Evolutionary conservation across 805 yeast genomes (phyloP).

Genomic region (Nakazawaea populi): DNA sequence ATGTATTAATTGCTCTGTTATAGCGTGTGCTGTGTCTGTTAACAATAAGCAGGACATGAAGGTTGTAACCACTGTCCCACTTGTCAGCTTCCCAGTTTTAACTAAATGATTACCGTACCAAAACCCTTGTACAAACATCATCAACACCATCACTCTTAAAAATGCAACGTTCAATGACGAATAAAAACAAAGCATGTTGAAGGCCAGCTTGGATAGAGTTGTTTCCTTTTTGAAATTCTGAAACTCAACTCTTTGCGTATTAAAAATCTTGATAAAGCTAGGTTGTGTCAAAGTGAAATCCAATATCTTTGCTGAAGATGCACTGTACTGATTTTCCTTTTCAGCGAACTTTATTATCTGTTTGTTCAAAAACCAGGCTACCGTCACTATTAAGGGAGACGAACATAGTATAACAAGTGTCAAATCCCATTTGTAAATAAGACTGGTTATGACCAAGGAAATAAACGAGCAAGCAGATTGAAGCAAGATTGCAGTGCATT

Average conservation of each 20-base stretch:
- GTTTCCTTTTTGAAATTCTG: conserved; percentile 31
- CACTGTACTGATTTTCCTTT: conserved; percentile 50
- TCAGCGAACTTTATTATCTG: conserved; percentile 43
- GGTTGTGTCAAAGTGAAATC: conserved; percentile 68
- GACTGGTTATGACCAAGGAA: conserved; percentile 56
- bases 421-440: conserved; percentile 79
- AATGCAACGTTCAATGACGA: conserved; percentile 51
- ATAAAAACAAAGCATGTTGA: conserved; percentile 37
- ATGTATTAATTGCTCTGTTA: conserved; percentile 51
- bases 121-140: conserved; percentile 86
- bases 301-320: conserved; percentile 52
- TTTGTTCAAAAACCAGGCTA: conserved; percentile 45
- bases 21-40: conserved; percentile 51
- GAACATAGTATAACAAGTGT: conserved; percentile 73
- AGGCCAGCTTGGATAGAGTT: conserved; percentile 28
- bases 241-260: conserved; percentile 50
- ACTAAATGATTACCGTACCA: conserved; percentile 84
- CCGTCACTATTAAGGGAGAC: conserved; percentile 56
- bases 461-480: conserved; percentile 48
- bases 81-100: conserved; percentile 35
- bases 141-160: conserved; percentile 49
- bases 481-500: conserved; percentile 51
- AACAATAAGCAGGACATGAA: conserved; percentile 75
- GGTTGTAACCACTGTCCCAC: conserved; percentile 73
- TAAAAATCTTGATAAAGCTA: conserved; percentile 53